phyloP scores from a whole-genome alignment of 1,284 basidiomycete genomes.

The Porogramme epimiltina region DNA sequence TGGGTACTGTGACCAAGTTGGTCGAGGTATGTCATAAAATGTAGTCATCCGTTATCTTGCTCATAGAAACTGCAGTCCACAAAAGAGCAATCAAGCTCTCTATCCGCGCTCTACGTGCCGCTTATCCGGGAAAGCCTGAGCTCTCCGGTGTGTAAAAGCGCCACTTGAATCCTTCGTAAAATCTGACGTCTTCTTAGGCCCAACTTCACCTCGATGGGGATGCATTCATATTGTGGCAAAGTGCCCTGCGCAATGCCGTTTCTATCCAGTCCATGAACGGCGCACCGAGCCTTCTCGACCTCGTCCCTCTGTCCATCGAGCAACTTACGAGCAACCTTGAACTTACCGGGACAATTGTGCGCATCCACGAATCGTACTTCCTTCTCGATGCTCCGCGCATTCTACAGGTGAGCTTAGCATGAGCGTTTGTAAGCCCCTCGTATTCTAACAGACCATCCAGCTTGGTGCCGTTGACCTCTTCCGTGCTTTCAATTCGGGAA shows the following conservation, averaged over 20 bases:
- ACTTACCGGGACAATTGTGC: constrained; percentile 65
- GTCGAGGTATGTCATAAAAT: constrained; percentile 50
- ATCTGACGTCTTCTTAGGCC: constrained; percentile 42
- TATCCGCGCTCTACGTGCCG: constrained; percentile 67
- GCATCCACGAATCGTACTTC: constrained; percentile 81
- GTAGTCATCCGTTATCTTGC: not conserved
- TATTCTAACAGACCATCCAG: constrained; percentile 34
- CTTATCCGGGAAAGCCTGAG: constrained; percentile 77
- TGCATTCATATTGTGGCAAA: constrained; percentile 75
- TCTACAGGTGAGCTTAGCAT: constrained; percentile 66
- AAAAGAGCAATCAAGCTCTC: constrained; percentile 57
- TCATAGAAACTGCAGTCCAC: constrained; percentile 48
- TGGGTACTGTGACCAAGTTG: constrained; percentile 74
- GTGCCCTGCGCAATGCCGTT: constrained; percentile 69
- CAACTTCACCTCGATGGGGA: constrained; percentile 80
- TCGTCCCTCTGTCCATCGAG: constrained; percentile 67
- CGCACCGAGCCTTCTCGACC: constrained; percentile 58
- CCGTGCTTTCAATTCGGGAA: constrained; percentile 48
- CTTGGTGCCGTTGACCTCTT: constrained; percentile 55
- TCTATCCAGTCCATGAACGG: constrained; percentile 51
- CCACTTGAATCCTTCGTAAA: not conserved
- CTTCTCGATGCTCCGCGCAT: constrained; percentile 70
- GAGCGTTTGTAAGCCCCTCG: no score
- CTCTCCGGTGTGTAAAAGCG: constrained; percentile 48
- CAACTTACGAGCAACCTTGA: constrained; percentile 76